Evolutionary conservation across 768 basidiomycete species (phyloP).

Genomic region (Rhodotorula diobovata): DNA sequence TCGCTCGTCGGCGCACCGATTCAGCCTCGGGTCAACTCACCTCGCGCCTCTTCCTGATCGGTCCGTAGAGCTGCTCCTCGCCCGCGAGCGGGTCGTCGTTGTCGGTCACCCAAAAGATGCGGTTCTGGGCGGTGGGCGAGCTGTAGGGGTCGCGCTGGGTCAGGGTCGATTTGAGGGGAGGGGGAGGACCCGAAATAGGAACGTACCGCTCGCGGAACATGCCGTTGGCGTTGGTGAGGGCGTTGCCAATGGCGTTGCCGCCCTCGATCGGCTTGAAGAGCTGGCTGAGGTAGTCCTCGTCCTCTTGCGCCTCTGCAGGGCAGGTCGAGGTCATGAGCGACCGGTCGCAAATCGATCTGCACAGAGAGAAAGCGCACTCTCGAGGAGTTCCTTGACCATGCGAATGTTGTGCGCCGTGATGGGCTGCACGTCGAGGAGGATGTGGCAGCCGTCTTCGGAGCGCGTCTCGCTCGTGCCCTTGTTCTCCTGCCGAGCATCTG

Average conservation of each 20-base stretch:
- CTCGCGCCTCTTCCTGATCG: constrained; percentile 14
- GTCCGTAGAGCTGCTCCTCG: constrained; percentile 8
- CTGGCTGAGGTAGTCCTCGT: constrained; percentile 57
- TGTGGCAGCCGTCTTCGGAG: constrained; percentile 61
- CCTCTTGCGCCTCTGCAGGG: constrained; percentile 59
- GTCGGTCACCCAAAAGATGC: constrained; percentile 88
- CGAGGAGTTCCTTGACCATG: constrained; percentile 68
- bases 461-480: constrained; percentile 45
- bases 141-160: constrained; percentile 51
- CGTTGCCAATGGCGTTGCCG: constrained; percentile 67
- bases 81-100: constrained; percentile 63
- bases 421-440: constrained; percentile 70
- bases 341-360: not conserved
- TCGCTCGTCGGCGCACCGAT: too few species aligned
- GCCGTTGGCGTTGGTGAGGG: constrained; percentile 86
- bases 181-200: too few species aligned
- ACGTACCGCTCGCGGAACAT: constrained; percentile 78
- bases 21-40: not conserved
- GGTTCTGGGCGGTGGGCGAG: constrained; percentile 73
- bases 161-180: not conserved
- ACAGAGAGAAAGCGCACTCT: constrained; percentile 56
- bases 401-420: constrained; percentile 78
- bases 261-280: constrained; percentile 60
- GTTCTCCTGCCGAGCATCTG: constrained; percentile 6
- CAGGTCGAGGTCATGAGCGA: too few species aligned